These are phyloP conservation scores for Trametes pubescens DNA, from an alignment of 1,284 basidiomycete genomes.

Conservation along the genomic window DNA sequence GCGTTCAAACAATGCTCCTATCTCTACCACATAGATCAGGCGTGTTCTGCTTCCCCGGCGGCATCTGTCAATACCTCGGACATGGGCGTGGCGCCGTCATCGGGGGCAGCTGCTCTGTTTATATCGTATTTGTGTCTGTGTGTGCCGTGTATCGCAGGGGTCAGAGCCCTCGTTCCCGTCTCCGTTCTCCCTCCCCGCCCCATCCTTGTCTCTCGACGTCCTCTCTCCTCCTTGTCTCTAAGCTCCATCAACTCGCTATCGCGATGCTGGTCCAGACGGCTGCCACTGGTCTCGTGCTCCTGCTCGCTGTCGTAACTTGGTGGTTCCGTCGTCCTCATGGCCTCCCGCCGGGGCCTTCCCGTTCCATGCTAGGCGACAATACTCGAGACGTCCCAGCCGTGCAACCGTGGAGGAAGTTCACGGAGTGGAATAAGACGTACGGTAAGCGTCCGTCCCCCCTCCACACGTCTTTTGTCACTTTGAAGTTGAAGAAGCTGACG, in stretches of 20 bases:
- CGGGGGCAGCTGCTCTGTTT: not conserved
- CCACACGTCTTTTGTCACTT: conserved; percentile 17
- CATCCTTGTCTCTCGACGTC: too few species aligned
- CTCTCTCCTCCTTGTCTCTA: too few species aligned
- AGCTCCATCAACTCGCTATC: not conserved
- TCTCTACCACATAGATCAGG: not conserved
- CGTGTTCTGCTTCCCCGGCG: too few species aligned
- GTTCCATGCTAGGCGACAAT: not conserved
- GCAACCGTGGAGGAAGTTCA: conserved; percentile 60
- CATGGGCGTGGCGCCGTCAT: not conserved
- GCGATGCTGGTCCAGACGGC: not conserved
- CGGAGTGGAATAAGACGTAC: conserved; percentile 56
- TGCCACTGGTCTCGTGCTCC: not conserved
- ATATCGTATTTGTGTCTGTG: not conserved
- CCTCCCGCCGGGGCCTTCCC: conserved; percentile 1
- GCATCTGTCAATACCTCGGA: not conserved
- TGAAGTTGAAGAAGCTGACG: not conserved
- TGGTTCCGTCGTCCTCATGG: conserved; percentile 1
- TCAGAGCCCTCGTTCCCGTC: not conserved
- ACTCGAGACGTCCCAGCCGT: conserved; percentile 44
- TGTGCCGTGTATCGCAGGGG: too few species aligned
- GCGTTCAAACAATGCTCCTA: not conserved
- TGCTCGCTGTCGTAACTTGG: not conserved
- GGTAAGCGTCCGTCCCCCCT: conserved; percentile 40
- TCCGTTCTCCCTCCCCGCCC: not conserved